phyloP scores from a whole-genome alignment of 208 protist species.

The Wallacemonas collosoma region DNA sequence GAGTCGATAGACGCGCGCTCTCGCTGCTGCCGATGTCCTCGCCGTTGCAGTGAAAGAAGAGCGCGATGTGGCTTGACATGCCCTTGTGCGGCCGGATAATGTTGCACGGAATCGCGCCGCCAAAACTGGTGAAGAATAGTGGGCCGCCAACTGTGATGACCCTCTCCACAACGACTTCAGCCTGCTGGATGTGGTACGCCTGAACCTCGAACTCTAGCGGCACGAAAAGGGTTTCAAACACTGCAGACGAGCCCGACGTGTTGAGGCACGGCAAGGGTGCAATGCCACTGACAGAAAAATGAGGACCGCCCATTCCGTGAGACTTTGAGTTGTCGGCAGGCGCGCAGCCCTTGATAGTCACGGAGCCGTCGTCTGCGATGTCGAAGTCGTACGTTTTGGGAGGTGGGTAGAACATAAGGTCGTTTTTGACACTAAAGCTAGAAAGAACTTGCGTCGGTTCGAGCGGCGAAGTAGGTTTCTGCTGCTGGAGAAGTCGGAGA shows the following conservation, averaged over 20 bases:
- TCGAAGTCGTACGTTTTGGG: constrained; percentile 40
- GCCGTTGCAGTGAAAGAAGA: constrained; percentile 59
- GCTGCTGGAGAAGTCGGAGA: constrained; percentile 14
- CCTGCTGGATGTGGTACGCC: constrained; percentile 35
- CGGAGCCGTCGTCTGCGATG: constrained; percentile 20
- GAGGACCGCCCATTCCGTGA: neutral
- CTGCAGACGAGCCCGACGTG: neutral
- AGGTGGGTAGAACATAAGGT: constrained; percentile 59
- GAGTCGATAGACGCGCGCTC: constrained; percentile 31
- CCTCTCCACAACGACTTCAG: constrained; percentile 34
- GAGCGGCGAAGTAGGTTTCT: constrained; percentile 29
- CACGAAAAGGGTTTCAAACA: constrained; percentile 44
- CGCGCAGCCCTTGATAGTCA: constrained; percentile 27
- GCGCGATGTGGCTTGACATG: constrained; percentile 51
- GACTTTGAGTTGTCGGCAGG: neutral
- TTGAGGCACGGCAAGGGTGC: constrained; percentile 8
- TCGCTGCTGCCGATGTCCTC: constrained; percentile 45
- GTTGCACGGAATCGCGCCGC: constrained; percentile 44
- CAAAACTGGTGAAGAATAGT: constrained; percentile 21
- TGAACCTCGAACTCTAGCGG: constrained; percentile 38
- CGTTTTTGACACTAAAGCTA: constrained; percentile 51
- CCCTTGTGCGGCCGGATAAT: constrained; percentile 40
- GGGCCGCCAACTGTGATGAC: constrained; percentile 25
- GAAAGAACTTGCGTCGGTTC: constrained; percentile 29
- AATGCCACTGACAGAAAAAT: constrained; percentile 1